Base-by-base conservation (phyloP, 139 green algal genomes). In the Chlorella sorokiniana region DNA sequence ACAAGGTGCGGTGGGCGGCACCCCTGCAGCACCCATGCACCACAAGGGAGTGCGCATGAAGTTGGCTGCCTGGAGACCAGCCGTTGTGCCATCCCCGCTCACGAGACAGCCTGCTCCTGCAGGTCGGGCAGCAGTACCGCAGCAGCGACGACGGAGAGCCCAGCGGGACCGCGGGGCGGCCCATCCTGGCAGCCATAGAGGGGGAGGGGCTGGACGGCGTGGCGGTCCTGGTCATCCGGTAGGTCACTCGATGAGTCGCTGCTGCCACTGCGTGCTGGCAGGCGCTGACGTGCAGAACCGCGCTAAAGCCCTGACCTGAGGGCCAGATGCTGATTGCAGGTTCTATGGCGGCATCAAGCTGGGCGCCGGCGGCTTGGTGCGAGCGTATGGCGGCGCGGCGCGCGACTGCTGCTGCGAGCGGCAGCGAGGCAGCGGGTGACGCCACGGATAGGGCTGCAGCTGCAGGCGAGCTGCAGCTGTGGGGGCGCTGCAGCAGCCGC, bases 301-400 rank as follows among this genome's bases (percentile, higher is more conserved):
- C n/a, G n/a, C n/a, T n/a, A n/a, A n/a, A n/a, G n/a, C n/a, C n/a
- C n/a, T n/a, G n/a, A n/a, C n/a, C 48, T 59, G 48, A 59, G 48
- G 48, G 48, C 48, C 11, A 59, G n/a, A n/a, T n/a, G n/a, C n/a
- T n/a, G n/a, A n/a, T 78, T 71, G 65, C 79, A 92, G 94, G n/a
- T 92, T 92, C 81, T 97, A 92, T 85, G 95, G 94, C 1, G 95
- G 94, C 5, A 91, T 89, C 27, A 97, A 98, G 86, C 88, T 98
- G 9, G 95, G 95, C 1, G 86, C 92, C 1, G 95, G 95, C 5
- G 94, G 94, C 2, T 86, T 98, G 8, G 91, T 91, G 56, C 86
- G 95, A 11, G 94, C 94, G 0, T 97, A 96, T 78, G 93, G 92
- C 5, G 90, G 86, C 0, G 91, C 92, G 18, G 95, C 94, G 33